These are phyloP conservation scores for Leishmania turanica DNA, from an alignment of 208 protist species.

Conservation along the genomic window DNA sequence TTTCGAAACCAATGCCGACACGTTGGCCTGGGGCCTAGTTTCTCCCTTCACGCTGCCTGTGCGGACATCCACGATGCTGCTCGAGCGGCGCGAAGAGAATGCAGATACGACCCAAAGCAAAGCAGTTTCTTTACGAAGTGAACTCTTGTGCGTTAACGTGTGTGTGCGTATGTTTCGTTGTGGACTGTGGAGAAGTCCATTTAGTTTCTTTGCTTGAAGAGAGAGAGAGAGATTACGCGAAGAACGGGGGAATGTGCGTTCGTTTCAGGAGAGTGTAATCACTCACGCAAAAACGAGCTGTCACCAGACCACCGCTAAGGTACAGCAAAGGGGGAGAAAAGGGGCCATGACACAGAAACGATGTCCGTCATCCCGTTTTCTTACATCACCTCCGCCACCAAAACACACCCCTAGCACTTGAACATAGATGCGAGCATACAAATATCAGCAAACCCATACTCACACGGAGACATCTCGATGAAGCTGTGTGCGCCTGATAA, in stretches of 20 bases:
- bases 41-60: not conserved
- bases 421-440: not conserved
- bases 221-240: not conserved
- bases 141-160: not conserved
- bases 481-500: not conserved
- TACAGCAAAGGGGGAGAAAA: slow-evolving; percentile 9
- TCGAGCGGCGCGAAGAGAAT: not conserved
- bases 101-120: not conserved
- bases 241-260: not conserved
- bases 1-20: not conserved
- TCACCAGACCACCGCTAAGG: slow-evolving; percentile 16
- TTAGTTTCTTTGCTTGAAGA: not conserved
- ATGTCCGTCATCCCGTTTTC: not conserved
- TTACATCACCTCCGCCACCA: not conserved
- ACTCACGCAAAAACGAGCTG: not conserved
- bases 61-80: not conserved
- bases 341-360: not conserved
- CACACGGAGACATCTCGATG: not conserved
- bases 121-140: not conserved
- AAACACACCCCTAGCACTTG: not conserved
- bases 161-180: not conserved
- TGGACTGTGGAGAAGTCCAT: not conserved
- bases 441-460: not conserved
- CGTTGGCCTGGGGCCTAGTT: not conserved
- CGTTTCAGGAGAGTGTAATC: slow-evolving; percentile 3